phyloP scores from a whole-genome alignment of 116 monocot genomes.

The Papilionanthe hybrid region DNA sequence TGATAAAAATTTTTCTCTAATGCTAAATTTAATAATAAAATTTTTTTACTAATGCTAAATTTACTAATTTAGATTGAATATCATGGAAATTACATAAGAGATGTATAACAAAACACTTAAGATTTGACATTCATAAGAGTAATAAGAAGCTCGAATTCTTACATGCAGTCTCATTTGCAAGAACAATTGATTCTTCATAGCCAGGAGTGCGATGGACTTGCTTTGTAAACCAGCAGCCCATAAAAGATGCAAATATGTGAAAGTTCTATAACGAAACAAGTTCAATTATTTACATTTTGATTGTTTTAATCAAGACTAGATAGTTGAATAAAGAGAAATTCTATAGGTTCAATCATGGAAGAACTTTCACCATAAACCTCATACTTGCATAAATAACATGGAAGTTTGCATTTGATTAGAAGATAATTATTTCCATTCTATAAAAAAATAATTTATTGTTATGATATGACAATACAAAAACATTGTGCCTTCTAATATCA shows the following conservation, averaged over 20 bases:
- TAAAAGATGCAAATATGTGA: conserved; percentile 11
- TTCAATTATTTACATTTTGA: neutral
- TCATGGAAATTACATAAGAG: no score
- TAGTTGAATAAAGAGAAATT: neutral
- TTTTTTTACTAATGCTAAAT: no score
- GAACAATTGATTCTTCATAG: conserved; percentile 57
- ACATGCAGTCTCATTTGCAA: conserved; percentile 67
- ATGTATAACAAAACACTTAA: no score
- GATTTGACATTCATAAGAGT: no score
- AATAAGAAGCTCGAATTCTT: conserved; percentile 7
- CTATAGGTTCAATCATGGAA: neutral
- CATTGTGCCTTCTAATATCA: no score
- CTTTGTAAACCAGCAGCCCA: conserved; percentile 57
- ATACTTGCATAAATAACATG: no score
- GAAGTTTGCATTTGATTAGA: no score
- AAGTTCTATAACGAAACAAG: neutral
- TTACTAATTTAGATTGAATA: no score
- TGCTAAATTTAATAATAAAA: neutral
- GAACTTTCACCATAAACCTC: no score
- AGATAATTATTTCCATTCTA: no score
- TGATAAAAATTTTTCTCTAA: neutral
- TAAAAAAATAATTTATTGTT: no score
- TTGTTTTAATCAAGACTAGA: neutral
- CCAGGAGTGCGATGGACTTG: conserved; percentile 39
- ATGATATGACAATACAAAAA: no score